Base-by-base conservation (phyloP, 1,284 basidiomycete species). In the Trametes sp. region DNA sequence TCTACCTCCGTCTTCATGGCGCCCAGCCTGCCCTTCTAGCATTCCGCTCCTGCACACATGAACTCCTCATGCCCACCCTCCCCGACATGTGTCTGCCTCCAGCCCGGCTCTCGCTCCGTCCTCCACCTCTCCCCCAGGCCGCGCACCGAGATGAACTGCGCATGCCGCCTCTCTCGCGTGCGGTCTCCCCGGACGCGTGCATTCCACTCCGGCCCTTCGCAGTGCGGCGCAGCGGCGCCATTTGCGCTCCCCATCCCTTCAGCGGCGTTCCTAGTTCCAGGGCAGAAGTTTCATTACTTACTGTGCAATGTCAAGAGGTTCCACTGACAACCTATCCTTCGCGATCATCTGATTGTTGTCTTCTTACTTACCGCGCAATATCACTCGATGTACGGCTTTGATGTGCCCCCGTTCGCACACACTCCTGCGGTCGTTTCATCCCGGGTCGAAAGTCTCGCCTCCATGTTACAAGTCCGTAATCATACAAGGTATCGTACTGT, bases 261-360 rank as follows among this genome's bases (percentile, higher is more conserved):
- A 10, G 6, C 38, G 21, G 21, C 49, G 57, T 59, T 24, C 57
- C 51, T 53, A 53, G 38, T 42, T 29, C 58, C 45, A 49, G 54
- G 46, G 51, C 42, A 49, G 38, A 51, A 54, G 54, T 44, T 58
- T 61, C 61, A 63, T 63, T 59, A 36, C 61, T 49, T 31, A 49
- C 48, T 33, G 48, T 56, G 33, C 65, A 60, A 48, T 57, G 45
- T 50, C 59, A 62, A 58, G 42, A 61, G 62, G 61, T 61, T 51
- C 35, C 51, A 55, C 60, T 67, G 63, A 56, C 66, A 61, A 36
- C 28, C 42, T 51, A 46, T 10, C 59, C 63, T 49, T 62, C 63
- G 56, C 63, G 61, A 65, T 67, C 66, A 65, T 67, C 63, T 67
- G 66, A 67, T 67, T 65, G 66, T 67, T 36, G 66, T 65, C 63